A percentile compares a stretch with the other conserved stretches of the same genome.
phyloP scores from a whole-genome alignment of 2,329 filamentous ascomycete genomes.

The Botryotinia convoluta region DNA sequence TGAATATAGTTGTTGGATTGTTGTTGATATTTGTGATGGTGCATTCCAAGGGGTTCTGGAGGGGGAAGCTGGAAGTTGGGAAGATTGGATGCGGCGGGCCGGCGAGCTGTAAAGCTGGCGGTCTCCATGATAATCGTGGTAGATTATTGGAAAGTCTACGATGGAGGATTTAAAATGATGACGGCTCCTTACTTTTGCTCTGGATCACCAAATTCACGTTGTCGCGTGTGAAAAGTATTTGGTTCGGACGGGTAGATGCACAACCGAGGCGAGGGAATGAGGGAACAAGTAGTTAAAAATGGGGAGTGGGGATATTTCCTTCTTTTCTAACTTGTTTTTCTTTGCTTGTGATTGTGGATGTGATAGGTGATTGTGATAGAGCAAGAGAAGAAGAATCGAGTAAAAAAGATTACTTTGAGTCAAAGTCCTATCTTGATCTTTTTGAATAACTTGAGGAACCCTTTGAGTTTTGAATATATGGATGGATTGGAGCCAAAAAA shows the following conservation, averaged over 20 bases:
- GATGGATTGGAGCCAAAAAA: not conserved
- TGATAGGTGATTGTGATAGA: not conserved
- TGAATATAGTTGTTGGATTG: slow-evolving; percentile 45
- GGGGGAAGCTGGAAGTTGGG: slow-evolving; percentile 68
- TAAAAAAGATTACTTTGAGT: not conserved
- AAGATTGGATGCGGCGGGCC: slow-evolving; percentile 66
- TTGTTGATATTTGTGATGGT: slow-evolving; percentile 41
- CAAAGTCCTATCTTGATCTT: not conserved
- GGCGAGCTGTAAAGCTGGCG: slow-evolving; percentile 67
- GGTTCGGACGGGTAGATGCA: slow-evolving; percentile 8
- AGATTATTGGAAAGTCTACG: slow-evolving; percentile 34
- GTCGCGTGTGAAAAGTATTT: not conserved
- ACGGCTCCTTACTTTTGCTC: not conserved
- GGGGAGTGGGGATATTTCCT: not conserved
- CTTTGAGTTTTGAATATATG: not conserved
- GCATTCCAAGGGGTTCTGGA: slow-evolving; percentile 50
- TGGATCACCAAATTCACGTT: not conserved
- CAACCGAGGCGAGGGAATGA: slow-evolving; percentile 11
- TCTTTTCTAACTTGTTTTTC: not conserved
- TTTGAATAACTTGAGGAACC: not conserved
- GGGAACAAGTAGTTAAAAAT: slow-evolving; percentile 8
- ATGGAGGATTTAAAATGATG: slow-evolving; percentile 18
- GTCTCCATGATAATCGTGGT: slow-evolving; percentile 48
- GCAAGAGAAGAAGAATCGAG: not conserved
- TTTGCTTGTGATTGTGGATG: not conserved